Evolutionary conservation across 23 red algal species (phyloP).

Genomic region (Cyanidium caldarium): DNA sequence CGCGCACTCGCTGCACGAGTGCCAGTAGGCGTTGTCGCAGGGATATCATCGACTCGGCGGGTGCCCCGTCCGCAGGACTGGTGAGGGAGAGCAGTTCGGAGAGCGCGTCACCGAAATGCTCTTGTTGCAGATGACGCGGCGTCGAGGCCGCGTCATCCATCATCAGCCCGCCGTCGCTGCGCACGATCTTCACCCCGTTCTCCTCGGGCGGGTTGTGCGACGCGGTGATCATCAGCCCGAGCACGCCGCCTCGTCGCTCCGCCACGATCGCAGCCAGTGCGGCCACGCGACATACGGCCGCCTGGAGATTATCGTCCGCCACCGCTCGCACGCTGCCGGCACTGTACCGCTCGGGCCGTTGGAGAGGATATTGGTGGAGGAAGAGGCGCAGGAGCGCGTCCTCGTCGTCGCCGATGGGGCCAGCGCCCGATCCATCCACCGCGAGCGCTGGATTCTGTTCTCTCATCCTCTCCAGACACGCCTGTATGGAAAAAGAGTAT

Average conservation of each 20-base stretch:
- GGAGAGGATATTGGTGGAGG: neutral
- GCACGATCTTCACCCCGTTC: conserved; percentile 2
- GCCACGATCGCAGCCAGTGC: neutral
- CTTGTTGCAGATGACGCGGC: neutral
- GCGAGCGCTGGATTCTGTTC: no score
- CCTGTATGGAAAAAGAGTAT: no score
- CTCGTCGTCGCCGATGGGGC: no score
- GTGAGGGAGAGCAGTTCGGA: neutral
- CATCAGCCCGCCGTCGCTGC: neutral
- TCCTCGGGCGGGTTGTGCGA: neutral
- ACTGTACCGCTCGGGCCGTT: neutral
- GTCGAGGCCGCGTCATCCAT: neutral
- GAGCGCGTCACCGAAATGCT: neutral
- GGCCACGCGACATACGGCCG: neutral
- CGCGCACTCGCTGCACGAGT: neutral
- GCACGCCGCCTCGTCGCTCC: neutral
- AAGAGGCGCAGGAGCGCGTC: no score
- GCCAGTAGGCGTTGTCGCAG: neutral
- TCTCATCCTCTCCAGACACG: no score
- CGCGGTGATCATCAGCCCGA: neutral
- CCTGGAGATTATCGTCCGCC: neutral
- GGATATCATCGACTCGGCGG: neutral
- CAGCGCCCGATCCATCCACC: no score
- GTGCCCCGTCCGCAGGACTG: neutral
- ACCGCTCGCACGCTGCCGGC: neutral